phyloP scores from a whole-genome alignment of 2,329 filamentous ascomycete species.

The Ceratocystis albifundus region DNA sequence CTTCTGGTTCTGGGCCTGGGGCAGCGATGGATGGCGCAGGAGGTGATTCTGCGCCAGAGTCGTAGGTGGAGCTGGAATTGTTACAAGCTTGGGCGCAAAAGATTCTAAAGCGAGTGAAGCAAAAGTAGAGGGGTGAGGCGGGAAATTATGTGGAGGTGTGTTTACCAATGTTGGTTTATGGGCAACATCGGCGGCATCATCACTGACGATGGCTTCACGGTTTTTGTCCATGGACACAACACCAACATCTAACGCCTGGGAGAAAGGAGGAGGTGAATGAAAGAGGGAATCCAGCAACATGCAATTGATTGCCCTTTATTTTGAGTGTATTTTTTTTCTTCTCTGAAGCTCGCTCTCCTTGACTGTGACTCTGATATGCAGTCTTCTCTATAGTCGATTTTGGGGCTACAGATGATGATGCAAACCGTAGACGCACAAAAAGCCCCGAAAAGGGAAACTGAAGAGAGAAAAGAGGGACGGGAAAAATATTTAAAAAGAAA shows the following conservation, averaged over 20 bases:
- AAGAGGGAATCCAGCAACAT: background rate
- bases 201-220: constrained; percentile 14
- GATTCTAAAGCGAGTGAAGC: constrained; percentile 5
- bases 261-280: background rate
- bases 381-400: background rate
- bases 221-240: constrained; percentile 12
- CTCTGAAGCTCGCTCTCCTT: background rate
- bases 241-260: background rate
- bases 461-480: background rate
- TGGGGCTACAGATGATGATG: constrained; percentile 2
- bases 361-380: background rate
- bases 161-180: constrained; percentile 6
- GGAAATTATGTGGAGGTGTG: background rate
- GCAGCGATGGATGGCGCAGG: background rate
- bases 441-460: background rate
- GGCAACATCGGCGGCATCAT: constrained; percentile 10
- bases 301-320: constrained; percentile 8
- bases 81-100: background rate
- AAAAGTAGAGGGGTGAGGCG: constrained; percentile 3
- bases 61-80: background rate
- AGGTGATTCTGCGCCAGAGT: background rate
- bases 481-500: background rate
- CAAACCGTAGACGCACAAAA: background rate
- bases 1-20: background rate
- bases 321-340: background rate